A percentile compares a stretch with the other conserved stretches of the same genome.
phyloP scores from a whole-genome alignment of 2,329 filamentous ascomycete genomes.

The Pseudopithomyces chartarum region DNA sequence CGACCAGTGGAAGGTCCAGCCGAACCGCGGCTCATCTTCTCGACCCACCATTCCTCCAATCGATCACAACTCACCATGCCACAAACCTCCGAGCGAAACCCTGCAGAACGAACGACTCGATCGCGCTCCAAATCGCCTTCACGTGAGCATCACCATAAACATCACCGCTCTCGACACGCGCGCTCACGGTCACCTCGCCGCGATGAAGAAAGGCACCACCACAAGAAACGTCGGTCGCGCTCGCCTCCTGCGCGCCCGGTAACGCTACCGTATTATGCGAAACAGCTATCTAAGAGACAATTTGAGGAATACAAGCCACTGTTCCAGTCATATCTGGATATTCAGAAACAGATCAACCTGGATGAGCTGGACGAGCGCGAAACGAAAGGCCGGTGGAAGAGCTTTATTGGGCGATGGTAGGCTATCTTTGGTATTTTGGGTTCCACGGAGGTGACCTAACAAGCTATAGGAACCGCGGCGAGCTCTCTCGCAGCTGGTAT shows the following conservation, averaged over 20 bases:
- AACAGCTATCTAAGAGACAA: conserved; percentile 70
- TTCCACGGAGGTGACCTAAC: conserved; percentile 48
- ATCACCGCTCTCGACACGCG: conserved; percentile 44
- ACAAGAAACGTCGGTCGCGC: conserved; percentile 39
- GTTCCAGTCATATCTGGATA: conserved; percentile 82
- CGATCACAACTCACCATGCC: conserved; percentile 6
- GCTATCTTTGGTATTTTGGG: not conserved
- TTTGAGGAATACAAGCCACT: conserved; percentile 69
- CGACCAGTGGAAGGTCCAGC: not conserved
- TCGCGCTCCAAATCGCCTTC: conserved; percentile 47
- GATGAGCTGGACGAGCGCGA: conserved; percentile 75
- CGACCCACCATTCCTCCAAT: not conserved
- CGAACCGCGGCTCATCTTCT: conserved; percentile 2
- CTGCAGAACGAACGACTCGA: conserved; percentile 9
- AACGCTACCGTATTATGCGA: conserved; percentile 67
- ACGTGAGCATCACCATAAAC: conserved; percentile 36
- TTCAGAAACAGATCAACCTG: conserved; percentile 79
- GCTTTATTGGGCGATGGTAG: conserved; percentile 86
- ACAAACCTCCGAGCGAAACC: not conserved
- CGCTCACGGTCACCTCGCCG: conserved; percentile 39
- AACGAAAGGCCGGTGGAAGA: conserved; percentile 85
- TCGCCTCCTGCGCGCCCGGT: conserved; percentile 33
- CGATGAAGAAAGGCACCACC: conserved; percentile 26
- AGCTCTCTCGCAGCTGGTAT: conserved; percentile 92
- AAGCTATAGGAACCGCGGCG: conserved; percentile 74